A percentile compares a stretch with the other conserved stretches of the same genome.
Evolutionary conservation across 352 stramenopile genomes (phyloP).

Genomic region (Poterioochromonas sp.): DNA sequence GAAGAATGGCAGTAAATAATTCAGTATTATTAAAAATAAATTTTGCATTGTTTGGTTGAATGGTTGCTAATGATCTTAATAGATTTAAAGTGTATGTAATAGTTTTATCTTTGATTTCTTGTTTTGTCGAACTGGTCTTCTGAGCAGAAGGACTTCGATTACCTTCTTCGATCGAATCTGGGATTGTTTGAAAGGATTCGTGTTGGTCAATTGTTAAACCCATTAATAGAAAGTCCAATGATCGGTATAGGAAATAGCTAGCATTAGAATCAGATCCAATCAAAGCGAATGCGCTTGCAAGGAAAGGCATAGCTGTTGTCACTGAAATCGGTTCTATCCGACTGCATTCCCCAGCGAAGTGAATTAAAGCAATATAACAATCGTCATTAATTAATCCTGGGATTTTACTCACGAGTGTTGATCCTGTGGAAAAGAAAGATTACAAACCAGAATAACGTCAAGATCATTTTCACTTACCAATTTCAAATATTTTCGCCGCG

Average conservation of each 20-base stretch:
- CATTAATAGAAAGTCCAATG: background rate
- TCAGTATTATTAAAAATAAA: background rate
- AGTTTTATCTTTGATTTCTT: too few relatives aligned
- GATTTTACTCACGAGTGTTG: background rate
- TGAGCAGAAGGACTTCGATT: background rate
- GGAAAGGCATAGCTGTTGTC: background rate
- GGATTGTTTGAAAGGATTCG: background rate
- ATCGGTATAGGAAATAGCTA: background rate
- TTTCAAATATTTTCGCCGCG: background rate
- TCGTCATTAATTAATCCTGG: background rate
- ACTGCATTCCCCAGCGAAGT: background rate
- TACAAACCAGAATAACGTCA: background rate
- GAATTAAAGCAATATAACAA: background rate
- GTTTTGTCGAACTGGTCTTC: background rate
- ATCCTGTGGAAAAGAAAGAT: background rate
- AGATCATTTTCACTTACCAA: constrained; percentile 1
- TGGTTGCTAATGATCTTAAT: background rate
- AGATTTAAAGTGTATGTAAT: too few relatives aligned
- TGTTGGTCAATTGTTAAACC: too few relatives aligned
- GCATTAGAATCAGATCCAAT: background rate
- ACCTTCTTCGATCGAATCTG: background rate
- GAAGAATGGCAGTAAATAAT: too few relatives aligned
- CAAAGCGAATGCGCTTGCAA: background rate
- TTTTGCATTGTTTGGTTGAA: background rate
- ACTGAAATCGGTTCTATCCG: background rate